Evolutionary conservation across 495 filamentous ascomycete species (phyloP), one percentile per base, ranked within the genome.

Genomic region (Parachaetomium inaequale): DNA sequence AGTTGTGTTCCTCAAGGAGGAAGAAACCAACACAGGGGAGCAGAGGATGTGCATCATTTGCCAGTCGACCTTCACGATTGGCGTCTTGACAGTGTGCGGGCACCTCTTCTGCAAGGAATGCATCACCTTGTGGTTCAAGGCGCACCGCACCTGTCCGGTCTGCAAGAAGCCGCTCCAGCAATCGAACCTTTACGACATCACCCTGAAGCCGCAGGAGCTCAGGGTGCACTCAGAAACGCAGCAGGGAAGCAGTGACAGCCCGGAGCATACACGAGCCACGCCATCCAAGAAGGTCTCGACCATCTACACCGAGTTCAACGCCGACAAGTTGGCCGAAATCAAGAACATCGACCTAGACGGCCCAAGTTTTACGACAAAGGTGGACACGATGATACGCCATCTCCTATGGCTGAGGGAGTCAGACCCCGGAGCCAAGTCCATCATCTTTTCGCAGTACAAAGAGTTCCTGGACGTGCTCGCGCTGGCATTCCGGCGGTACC

Each of bases 61-160:
- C 70, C 85, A 88, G 59, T 77, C 79, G 1, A 63, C 75, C 6
- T 92, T 96, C 70, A 87, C 88, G 66, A 74, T 83, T 46, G 94
- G 93, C 46, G 87, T 93, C 31, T 78, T 98, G 67, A 97, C 93
- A 2, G 81, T 88, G 3, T 98, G 93, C 73, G 93, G 93, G 0
- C 93, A 98, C 68, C 84, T 88, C 59, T 97, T 89, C 67, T 97
- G 93, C 75, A 89, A 87, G 58, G 88, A 89, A 34, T 98, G 94
- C 72, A 84, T 97, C 31, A 75, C 76, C 4, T 58, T 83, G 10
- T 98, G 94, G 93, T 89, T 87, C 75, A 74, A 74, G 55, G 75
- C 79, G 54, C 68, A 87, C 58, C 78, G 71, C 17, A 88, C 76
- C 52, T 95, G 91, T 64, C 90, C 90, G 0, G 78, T 88, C 3